Evolutionary conservation across 768 basidiomycete species (phyloP), one percentile per base, ranked within the genome.

Genomic region (Polyporus arcularius): DNA sequence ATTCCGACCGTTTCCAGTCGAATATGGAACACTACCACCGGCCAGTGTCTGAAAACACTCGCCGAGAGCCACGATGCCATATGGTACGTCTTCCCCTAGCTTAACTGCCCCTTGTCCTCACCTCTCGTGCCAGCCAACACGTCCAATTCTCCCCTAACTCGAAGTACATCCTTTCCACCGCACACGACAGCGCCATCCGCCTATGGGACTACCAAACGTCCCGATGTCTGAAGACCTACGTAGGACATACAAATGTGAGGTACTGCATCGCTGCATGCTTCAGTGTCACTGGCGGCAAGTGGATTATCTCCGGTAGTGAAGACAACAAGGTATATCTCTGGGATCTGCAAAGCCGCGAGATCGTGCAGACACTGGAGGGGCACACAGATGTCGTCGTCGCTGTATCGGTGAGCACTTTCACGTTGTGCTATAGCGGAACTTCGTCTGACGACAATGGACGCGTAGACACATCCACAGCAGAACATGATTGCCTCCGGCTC

Each of bases 81-180:
- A 64, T 95, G 86, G 90, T 93, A 69, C 15, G 77, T 71, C 39
- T 30, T 14, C 52, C 28, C 9, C 50, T n/a, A 15, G 40, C 6
- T 18, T 50, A 3, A 28, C 47, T 45, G 49, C 53, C 16, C 35
- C 41, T 38, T 21, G 16, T 16, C 14, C 49, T 31, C 6, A 38
- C 10, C 49, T 16, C 11, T 12, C 15, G 9, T 30, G 21, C 48
- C 68, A 93, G 93, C 62, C 93, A 96, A 75, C 89, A 90, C 69
- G 94, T 95, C 15, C 85, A 89, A 68, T 98, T 99, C 76, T 96
- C 96, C 0, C 96, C 96, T 9, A 97, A 97, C 69, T 94, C 93
- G 7, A 92, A 92, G 74, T 96, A 94, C 74, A 90, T 99, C 54
- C 82, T 99, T 53, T 94, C 94, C 1, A 92, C 94, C 0, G 92